Evolutionary conservation across 2,329 filamentous ascomycete genomes (phyloP).

Genomic region (Fusarium avenaceum): DNA sequence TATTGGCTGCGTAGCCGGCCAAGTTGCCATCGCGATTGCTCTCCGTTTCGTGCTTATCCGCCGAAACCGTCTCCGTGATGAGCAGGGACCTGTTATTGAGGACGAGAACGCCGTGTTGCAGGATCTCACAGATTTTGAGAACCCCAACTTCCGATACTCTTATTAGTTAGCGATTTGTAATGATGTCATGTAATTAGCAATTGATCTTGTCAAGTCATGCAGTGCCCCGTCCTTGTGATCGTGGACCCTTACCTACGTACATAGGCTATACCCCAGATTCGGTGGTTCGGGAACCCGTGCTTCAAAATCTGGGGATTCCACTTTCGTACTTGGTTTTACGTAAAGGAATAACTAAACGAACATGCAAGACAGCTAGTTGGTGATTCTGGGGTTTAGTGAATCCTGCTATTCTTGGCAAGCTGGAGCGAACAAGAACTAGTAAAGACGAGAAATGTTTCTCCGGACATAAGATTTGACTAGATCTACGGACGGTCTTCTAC

Average conservation of each 20-base stretch:
- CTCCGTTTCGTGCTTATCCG: constrained; percentile 45
- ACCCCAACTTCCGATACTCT: constrained; percentile 48
- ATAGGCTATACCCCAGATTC: constrained; percentile 13
- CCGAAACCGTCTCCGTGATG: constrained; percentile 45
- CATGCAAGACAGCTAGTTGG: neutral
- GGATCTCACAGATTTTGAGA: constrained; percentile 50
- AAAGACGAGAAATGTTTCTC: neutral
- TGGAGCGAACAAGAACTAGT: neutral
- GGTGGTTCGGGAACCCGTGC: neutral
- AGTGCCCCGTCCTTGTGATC: neutral
- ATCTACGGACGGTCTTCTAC: neutral
- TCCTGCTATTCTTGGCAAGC: constrained; percentile 13
- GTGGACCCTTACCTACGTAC: neutral
- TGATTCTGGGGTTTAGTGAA: constrained; percentile 1
- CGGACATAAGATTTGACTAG: neutral
- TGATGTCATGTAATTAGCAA: constrained; percentile 23
- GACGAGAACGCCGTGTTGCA: constrained; percentile 40
- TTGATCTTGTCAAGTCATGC: constrained; percentile 5
- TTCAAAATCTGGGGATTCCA: constrained; percentile 22
- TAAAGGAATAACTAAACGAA: constrained; percentile 15
- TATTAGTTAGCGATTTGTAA: constrained; percentile 34
- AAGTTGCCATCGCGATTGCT: constrained; percentile 35
- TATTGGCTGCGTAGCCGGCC: constrained; percentile 44
- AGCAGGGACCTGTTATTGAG: constrained; percentile 38
- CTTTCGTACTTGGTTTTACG: constrained; percentile 19